Base-by-base conservation (phyloP, 225 moss, liverwort and hornwort species). In the Physcomitrellopsis africana region DNA sequence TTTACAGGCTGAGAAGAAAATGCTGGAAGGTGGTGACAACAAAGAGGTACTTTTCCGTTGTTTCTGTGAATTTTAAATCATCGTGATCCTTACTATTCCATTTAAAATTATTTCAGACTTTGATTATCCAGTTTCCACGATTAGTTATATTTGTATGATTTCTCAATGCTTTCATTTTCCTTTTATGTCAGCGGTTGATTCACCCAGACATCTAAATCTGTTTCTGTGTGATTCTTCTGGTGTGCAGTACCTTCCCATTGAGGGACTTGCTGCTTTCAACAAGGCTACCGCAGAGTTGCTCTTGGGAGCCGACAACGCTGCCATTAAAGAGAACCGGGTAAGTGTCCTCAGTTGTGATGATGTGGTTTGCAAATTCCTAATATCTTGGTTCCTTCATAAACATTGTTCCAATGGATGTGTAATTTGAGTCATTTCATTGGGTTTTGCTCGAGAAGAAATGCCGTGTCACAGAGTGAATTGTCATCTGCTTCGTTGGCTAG, bases 261-360 rank as follows among this genome's bases (percentile, higher is more conserved):
- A 92, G 72, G 96, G 96, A 58, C 85, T 96, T 13, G 91, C 91
- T 45, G 91, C 89, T 16, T 96, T 96, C 78, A 96, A 96, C 88
- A 96, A 94, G 74, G 91, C 89, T 64, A 96, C 91, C 8, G 96
- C 94, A 56, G 89, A 96, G 69, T 81, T 96, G 74, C 91, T 96
- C 54, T 77, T 94, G 78, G 96, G 96, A 76, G 88, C 80, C 2
- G 89, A 94, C 76, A 88, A 78, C 51, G 58, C 85, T 62, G 94
- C 77, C 63, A 94, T 96, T 18, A 86, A 86, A 68, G 89, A 96
- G 83, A 85, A 86, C 49, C 85, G 89, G 81, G 96, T 95, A 45
- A 41, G 88, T 82, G 11, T 24, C 3, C 47, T 47, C 42, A 43
- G 23, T 19, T n/a, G 8, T 44, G 52, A 43, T 46, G 1, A n/a